phyloP scores from a whole-genome alignment of 805 yeast genomes.

The Ogataea angusta region DNA sequence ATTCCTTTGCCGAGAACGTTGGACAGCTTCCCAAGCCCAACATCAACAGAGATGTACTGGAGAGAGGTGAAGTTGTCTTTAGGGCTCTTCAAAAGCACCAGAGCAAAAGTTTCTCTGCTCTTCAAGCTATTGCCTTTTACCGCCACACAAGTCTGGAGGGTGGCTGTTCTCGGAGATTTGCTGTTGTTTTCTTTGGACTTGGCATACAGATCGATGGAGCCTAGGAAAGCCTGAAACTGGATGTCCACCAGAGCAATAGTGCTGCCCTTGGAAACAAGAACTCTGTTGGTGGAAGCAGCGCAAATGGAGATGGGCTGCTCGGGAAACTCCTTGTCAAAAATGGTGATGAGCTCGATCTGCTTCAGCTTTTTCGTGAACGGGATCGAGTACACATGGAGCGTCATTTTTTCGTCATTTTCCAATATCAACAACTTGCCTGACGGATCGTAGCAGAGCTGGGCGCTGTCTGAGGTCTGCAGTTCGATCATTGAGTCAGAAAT shows the following conservation, averaged over 20 bases:
- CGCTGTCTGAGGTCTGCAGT: slow-evolving; percentile 13
- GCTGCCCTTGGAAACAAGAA: slow-evolving; percentile 40
- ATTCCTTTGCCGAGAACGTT: slow-evolving; percentile 70
- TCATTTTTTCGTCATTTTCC: slow-evolving; percentile 16
- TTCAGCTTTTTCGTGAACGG: slow-evolving; percentile 33
- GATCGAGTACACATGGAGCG: slow-evolving; percentile 28
- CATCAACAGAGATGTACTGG: slow-evolving; percentile 48
- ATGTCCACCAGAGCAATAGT: slow-evolving; percentile 43
- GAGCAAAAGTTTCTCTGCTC: slow-evolving; percentile 39
- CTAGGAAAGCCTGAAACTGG: slow-evolving; percentile 39
- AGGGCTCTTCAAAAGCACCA: slow-evolving; percentile 39
- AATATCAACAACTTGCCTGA: slow-evolving; percentile 29
- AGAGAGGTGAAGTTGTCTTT: slow-evolving; percentile 43
- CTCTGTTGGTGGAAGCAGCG: slow-evolving; percentile 43
- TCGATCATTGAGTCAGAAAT: slow-evolving; percentile 28
- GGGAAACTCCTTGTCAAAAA: slow-evolving; percentile 26
- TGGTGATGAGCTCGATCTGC: slow-evolving; percentile 21
- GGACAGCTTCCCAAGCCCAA: slow-evolving; percentile 64
- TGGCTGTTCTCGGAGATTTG: slow-evolving; percentile 28
- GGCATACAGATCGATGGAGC: slow-evolving; percentile 29
- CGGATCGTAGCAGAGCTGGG: slow-evolving; percentile 26
- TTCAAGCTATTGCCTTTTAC: slow-evolving; percentile 44
- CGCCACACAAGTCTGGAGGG: slow-evolving; percentile 31
- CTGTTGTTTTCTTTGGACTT: slow-evolving; percentile 25
- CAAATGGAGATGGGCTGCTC: slow-evolving; percentile 34